These are phyloP conservation scores for Xylariomycetidae sp. DNA, from an alignment of 2,329 filamentous ascomycete genomes.

Conservation along the genomic window DNA sequence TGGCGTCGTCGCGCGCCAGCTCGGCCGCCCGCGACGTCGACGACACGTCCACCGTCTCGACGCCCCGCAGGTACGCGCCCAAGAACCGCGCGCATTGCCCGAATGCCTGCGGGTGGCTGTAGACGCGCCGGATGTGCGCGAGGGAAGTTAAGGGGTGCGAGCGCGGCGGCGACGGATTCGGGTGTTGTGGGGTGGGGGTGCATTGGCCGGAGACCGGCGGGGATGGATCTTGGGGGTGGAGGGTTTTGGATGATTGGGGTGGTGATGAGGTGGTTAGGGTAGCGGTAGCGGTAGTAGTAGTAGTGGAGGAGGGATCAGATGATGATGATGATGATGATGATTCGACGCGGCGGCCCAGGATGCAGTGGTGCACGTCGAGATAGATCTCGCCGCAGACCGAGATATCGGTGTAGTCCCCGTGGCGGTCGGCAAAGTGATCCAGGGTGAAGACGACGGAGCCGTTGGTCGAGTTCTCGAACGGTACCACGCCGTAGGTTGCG, in stretches of 20 bases:
- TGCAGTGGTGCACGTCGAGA: conserved; percentile 81
- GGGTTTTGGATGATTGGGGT: conserved; percentile 38
- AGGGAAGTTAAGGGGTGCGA: conserved; percentile 47
- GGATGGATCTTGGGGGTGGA: neutral
- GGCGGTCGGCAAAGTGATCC: conserved; percentile 78
- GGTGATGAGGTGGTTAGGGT: conserved; percentile 25
- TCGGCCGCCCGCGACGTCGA: conserved; percentile 81
- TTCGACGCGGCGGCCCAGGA: conserved; percentile 54
- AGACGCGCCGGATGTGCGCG: conserved; percentile 66
- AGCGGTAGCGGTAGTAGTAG: conserved; percentile 23
- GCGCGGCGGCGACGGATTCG: conserved; percentile 39
- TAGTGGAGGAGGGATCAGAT: conserved; percentile 10
- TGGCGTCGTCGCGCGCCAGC: conserved; percentile 58
- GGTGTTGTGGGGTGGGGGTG: conserved; percentile 45
- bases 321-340: conserved; percentile 5
- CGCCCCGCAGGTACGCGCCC: conserved; percentile 59
- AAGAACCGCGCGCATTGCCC: conserved; percentile 83
- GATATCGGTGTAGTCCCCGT: conserved; percentile 60
- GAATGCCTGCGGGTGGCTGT: conserved; percentile 94
- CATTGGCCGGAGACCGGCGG: conserved; percentile 31
- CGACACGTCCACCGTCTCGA: conserved; percentile 78
- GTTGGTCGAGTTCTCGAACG: conserved; percentile 95
- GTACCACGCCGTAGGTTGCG: conserved; percentile 73
- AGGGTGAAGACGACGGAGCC: conserved; percentile 87
- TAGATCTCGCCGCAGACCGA: conserved; percentile 80